These are phyloP conservation scores for Hypoxylon sp. DNA, from an alignment of 2,329 filamentous ascomycete species.

Conservation along the genomic window DNA sequence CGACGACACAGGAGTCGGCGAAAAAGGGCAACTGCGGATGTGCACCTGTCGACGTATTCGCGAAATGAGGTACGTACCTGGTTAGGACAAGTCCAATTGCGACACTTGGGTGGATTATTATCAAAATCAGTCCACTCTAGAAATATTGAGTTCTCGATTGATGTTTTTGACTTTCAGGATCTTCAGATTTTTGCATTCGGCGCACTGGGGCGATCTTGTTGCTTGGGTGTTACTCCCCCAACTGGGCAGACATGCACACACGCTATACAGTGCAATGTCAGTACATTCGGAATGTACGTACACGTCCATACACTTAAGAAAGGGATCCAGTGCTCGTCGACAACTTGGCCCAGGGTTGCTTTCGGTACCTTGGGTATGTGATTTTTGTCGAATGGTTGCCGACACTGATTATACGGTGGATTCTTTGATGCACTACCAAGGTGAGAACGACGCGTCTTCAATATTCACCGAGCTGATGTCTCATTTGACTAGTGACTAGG, in stretches of 20 bases:
- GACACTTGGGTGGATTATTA: constrained; percentile 6
- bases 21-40: constrained; percentile 17
- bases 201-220: constrained; percentile 6
- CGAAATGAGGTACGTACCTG: constrained; percentile 18
- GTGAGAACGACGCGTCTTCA: constrained; percentile 27
- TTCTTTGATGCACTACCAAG: constrained; percentile 14
- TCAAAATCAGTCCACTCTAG: constrained; percentile 18
- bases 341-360: neutral
- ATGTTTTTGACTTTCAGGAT: constrained; percentile 13
- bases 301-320: neutral
- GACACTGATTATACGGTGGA: constrained; percentile 17
- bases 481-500: constrained; percentile 6
- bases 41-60: constrained; percentile 2
- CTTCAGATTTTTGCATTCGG: neutral
- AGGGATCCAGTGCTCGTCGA: neutral
- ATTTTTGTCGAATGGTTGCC: constrained; percentile 24
- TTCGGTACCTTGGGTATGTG: constrained; percentile 6
- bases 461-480: constrained; percentile 32
- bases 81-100: constrained; percentile 6
- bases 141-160: constrained; percentile 18
- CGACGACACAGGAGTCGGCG: constrained; percentile 6
- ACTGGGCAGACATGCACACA: neutral
- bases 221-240: neutral
- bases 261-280: constrained; percentile 2
- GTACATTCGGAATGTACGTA: constrained; percentile 1